Evolutionary conservation across 805 yeast species (phyloP).

Genomic region (Saitoella complicata): DNA sequence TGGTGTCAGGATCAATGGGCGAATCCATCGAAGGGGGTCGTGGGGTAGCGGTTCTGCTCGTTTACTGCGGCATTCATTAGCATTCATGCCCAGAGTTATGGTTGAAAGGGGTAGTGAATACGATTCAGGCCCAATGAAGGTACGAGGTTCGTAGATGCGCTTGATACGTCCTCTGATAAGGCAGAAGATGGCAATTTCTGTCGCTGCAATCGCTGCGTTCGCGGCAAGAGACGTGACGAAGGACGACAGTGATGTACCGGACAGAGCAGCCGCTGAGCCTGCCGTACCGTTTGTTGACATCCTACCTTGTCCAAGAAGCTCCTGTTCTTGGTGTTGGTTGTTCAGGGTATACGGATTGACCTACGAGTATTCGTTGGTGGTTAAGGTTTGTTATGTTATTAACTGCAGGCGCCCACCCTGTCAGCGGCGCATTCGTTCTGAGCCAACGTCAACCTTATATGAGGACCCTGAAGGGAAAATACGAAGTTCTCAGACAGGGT

Average conservation of each 20-base stretch:
- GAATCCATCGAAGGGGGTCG: conserved; percentile 58
- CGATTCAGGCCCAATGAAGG: conserved; percentile 41
- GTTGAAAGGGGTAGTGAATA: neutral
- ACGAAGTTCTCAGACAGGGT: too few species aligned
- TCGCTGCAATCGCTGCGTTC: conserved; percentile 50
- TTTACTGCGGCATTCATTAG: conserved; percentile 2
- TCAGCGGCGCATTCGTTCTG: too few species aligned
- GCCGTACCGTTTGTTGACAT: too few species aligned
- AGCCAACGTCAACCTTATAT: too few species aligned
- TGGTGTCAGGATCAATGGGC: conserved; percentile 44
- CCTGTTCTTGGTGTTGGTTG: too few species aligned
- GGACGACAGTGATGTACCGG: conserved; percentile 45
- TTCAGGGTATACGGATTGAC: too few species aligned
- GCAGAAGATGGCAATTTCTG: conserved; percentile 46
- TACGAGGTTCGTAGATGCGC: conserved; percentile 73
- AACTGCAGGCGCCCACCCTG: too few species aligned
- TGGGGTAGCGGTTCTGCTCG: conserved; percentile 57
- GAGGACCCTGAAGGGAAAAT: too few species aligned
- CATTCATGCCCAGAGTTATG: neutral
- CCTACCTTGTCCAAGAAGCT: too few species aligned
- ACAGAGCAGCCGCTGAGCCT: too few species aligned
- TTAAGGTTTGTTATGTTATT: too few species aligned
- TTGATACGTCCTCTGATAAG: conserved; percentile 47
- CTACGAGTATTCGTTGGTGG: too few species aligned
- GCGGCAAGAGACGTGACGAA: conserved; percentile 56